Percentiles rank a stretch among this genome's conserved stretches.
Evolutionary conservation across 768 basidiomycete species (phyloP).

Genomic region (Lactifluus subvellereus): DNA sequence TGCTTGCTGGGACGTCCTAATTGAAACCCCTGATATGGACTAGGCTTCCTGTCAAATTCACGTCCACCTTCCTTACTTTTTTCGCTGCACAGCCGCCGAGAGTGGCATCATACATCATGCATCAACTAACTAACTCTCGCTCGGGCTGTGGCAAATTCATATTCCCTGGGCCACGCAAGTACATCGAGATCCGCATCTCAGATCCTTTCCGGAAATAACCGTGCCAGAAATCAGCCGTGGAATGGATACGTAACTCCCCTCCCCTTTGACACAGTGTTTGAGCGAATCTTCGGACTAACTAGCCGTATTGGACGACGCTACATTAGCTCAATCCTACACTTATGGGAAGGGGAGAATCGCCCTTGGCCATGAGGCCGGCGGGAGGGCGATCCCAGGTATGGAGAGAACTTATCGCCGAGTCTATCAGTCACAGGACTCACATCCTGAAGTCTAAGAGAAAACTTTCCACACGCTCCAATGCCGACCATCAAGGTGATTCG

Average conservation of each 20-base stretch:
- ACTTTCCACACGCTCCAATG: constrained; percentile 3
- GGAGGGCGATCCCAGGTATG: constrained; percentile 3
- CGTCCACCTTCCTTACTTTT: constrained; percentile 10
- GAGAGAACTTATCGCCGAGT: constrained; percentile 8
- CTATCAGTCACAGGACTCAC: constrained; percentile 8
- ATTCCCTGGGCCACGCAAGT: constrained; percentile 16
- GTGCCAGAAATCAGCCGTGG: constrained; percentile 15
- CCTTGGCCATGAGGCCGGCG: background rate
- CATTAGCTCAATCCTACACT: background rate
- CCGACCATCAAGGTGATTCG: constrained; percentile 6
- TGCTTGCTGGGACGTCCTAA: constrained; percentile 4
- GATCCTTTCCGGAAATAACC: constrained; percentile 19
- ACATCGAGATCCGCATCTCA: constrained; percentile 19
- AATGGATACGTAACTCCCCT: constrained; percentile 16
- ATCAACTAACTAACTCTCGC: constrained; percentile 6
- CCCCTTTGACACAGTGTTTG: constrained; percentile 12
- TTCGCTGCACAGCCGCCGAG: constrained; percentile 21
- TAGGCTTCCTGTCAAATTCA: constrained; percentile 17
- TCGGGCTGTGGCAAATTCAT: constrained; percentile 17
- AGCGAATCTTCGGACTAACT: constrained; percentile 17
- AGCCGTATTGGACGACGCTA: constrained; percentile 2
- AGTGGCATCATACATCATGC: constrained; percentile 14
- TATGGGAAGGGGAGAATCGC: background rate
- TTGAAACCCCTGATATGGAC: constrained; percentile 15
- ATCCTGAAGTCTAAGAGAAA: background rate